Base-by-base conservation (phyloP, 2,329 filamentous ascomycete species). In the Alternaria brassicae region DNA sequence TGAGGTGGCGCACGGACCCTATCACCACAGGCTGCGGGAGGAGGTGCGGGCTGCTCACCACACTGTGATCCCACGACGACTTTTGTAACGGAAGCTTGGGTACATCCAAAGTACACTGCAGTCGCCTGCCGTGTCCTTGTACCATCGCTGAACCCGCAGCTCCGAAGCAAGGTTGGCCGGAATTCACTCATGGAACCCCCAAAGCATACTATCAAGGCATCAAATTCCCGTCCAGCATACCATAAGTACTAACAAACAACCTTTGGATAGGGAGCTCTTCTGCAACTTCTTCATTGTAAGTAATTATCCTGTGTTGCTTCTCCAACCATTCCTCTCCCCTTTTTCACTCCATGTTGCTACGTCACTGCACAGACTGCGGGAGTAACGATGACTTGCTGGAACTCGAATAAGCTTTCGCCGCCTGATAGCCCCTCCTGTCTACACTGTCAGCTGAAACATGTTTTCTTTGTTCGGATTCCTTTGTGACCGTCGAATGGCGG, bases 261-360 rank as follows among this genome's bases (percentile, higher is more conserved):
- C 7, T 21, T 5, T 34, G 44, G 13, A 10, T 9, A 48, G 28
- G 1, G 10, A 48, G 0, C 30, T 36, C 19, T 32, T 6, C 1
- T 5, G 12, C 5, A 13, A 25, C 4, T 13, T n/a, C 30, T 48
- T 7, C 9, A n/a, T 12, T 21, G 56, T 59, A 39, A 50, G 56
- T 50, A 2, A 4, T 6, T 3, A 21, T 9, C 3, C 34, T 30
- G 2, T 30, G 12, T n/a, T 32, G 25, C 42, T 30, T n/a, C 19
- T 15, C 19, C 13, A 13, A 32, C n/a, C 30, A 12, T 44, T 9
- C 10, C 30, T 15, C 25, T 30, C 1, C 32, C 50, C 10, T 53
- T 42, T 21, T 30, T 32, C 50, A 48, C 19, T 54, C 50, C 50
- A 45, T 40, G 45, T 39, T 36, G 51, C 42, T 61, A 59, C 56